Evolutionary conservation across 164 flowering plant genomes (phyloP), one percentile per base, ranked within the genome.

Genomic region (Houttuynia cordata): DNA sequence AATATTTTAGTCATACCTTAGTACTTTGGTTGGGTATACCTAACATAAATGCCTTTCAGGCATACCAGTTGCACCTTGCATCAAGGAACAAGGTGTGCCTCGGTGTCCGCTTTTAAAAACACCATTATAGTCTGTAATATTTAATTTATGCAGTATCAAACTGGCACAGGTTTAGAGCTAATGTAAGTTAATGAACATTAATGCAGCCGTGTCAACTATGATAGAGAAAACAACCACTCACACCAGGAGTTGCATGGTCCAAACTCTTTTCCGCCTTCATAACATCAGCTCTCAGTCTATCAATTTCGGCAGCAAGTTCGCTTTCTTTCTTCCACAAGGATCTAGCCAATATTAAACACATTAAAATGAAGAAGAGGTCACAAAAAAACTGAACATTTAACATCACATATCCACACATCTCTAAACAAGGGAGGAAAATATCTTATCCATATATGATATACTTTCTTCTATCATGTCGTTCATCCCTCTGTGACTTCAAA

Each of bases 211-310:
- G 1, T 4, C 22, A 10, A 1, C 20, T 37, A 47, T 19, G 18
- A 23, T 7, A 42, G 42, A 42, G 18, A 60, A 66, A 67, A 51
- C 41, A 66, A 62, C 53, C 56, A 84, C 97, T 86, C 73, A 90
- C 99, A 64, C 97, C 99, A 73, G 99, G 96, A 71, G 94, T 88
- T 41, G 96, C 96, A 78, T 93, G 97, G 76, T 93, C 97, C 56
- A 93, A 81, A 76, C 84, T 84, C 75, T 93, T 93, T 73, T 90
- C 88, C 52, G 97, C 97, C 72, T 86, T 93, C 37, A 73, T 78
- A 63, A 82, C 80, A 63, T 90, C 97, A 50, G 87, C 68, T 70
- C 75, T 83, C 58, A 84, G 78, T 76, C 80, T 79, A 63, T 86
- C 97, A 67, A 93, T 83, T 71, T 88, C 94, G 65, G 84, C 70